These are phyloP conservation scores for Pyricularia pennisetigena DNA, from an alignment of 2,329 filamentous ascomycete genomes.

Conservation along the genomic window DNA sequence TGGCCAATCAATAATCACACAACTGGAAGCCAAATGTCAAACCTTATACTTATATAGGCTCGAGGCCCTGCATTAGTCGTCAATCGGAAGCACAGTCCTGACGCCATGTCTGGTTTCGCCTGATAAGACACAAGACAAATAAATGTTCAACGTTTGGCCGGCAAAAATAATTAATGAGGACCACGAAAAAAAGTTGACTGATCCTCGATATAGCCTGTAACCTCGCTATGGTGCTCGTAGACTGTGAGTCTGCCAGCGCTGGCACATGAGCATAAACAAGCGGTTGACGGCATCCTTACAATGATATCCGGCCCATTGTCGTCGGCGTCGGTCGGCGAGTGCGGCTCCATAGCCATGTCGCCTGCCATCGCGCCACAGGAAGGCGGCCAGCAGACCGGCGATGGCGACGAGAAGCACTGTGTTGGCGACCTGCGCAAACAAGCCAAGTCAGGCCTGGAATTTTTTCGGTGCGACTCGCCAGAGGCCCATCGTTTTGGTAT, in stretches of 20 bases:
- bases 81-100: background rate
- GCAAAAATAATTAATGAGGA: background rate
- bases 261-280: background rate
- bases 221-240: conserved; percentile 26
- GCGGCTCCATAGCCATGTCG: conserved; percentile 25
- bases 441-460: background rate
- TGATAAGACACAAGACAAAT: background rate
- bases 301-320: conserved; percentile 27
- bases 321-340: conserved; percentile 25
- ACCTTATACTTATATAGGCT: background rate
- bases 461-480: background rate
- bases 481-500: background rate
- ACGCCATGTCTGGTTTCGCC: background rate
- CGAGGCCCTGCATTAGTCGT: background rate
- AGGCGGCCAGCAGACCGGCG: background rate
- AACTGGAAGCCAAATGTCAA: background rate
- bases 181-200: conserved; percentile 3
- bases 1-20: background rate
- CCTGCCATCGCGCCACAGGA: conserved; percentile 8
- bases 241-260: conserved; percentile 13
- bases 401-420: background rate
- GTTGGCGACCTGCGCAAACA: background rate
- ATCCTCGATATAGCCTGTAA: conserved; percentile 25
- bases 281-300: conserved; percentile 14
- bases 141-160: background rate